A percentile compares a stretch with the other conserved stretches of the same genome.
Conservation (phyloP, 441 rosid species). For the Monsonia emarginata region DNA sequence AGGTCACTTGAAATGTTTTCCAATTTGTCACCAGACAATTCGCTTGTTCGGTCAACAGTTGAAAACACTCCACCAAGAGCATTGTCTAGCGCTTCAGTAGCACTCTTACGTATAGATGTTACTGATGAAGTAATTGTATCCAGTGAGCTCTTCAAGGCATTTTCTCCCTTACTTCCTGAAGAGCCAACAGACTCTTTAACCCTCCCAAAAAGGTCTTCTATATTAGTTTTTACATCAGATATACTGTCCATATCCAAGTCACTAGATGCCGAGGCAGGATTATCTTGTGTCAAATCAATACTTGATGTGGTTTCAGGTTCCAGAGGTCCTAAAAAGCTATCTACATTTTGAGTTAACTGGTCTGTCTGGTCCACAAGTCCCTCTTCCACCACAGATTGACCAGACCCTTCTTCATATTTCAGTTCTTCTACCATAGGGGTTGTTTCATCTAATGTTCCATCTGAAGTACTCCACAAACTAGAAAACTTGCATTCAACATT, state of each 20-base stretch:
- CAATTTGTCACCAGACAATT: slow-evolving; percentile 35
- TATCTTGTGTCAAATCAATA: slow-evolving; percentile 29
- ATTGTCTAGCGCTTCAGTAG: slow-evolving; percentile 51
- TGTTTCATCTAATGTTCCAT: slow-evolving; percentile 20
- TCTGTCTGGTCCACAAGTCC: slow-evolving; percentile 24
- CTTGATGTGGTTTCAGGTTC: slow-evolving; percentile 32
- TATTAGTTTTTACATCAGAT: slow-evolving; percentile 30
- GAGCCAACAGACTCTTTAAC: slow-evolving; percentile 36
- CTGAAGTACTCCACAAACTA: slow-evolving; percentile 30
- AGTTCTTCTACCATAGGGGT: slow-evolving; percentile 23
- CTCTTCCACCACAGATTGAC: slow-evolving; percentile 32
- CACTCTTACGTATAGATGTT: slow-evolving; percentile 45
- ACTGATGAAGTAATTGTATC: slow-evolving; percentile 47
- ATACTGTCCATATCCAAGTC: slow-evolving; percentile 26
- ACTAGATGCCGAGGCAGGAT: slow-evolving; percentile 29
- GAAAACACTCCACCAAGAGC: slow-evolving; percentile 39
- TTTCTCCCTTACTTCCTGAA: slow-evolving; percentile 48
- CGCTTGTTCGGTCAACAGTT: slow-evolving; percentile 46
- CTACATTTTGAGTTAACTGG: slow-evolving; percentile 30
- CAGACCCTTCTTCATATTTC: slow-evolving; percentile 34
- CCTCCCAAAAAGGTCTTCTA: slow-evolving; percentile 41
- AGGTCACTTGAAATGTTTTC: slow-evolving; percentile 43
- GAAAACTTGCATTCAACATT: slow-evolving; percentile 27
- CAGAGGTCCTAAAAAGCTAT: slow-evolving; percentile 21
- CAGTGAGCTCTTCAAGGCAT: slow-evolving; percentile 40